Evolutionary conservation across 345 rosid genomes (phyloP).

Genomic region (Gossypium thurberi): DNA sequence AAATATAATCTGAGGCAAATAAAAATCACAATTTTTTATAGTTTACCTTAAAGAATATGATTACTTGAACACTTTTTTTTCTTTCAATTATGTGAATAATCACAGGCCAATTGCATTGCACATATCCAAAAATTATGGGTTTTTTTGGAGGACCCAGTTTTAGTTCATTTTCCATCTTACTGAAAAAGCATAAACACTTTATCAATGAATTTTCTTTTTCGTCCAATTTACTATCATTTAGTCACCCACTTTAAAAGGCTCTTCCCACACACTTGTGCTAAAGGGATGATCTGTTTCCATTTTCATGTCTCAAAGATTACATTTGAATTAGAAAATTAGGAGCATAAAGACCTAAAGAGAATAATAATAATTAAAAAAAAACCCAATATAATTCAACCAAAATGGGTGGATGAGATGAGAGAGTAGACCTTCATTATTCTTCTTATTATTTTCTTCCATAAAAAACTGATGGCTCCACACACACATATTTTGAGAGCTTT

Average conservation of each 20-base stretch:
- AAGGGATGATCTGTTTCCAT: constrained; percentile 23
- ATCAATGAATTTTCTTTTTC: not conserved
- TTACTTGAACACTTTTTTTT: not conserved
- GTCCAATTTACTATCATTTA: constrained; percentile 17
- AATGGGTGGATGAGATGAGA: not conserved
- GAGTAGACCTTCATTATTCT: too few species aligned
- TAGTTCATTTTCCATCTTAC: not conserved
- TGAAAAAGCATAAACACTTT: constrained; percentile 20
- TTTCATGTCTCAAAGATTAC: constrained; percentile 23
- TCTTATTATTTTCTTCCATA: too few species aligned
- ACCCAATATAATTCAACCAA: not conserved
- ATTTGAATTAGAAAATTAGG: constrained; percentile 3
- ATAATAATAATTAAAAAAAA: not conserved
- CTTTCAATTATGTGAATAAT: constrained; percentile 18
- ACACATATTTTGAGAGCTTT: constrained; percentile 10
- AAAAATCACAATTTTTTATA: too few species aligned
- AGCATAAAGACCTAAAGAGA: not conserved
- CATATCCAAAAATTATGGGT: constrained; percentile 4
- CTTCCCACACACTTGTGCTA: constrained; percentile 12
- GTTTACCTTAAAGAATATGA: too few species aligned
- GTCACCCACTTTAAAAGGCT: constrained; percentile 17
- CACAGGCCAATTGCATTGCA: constrained; percentile 11
- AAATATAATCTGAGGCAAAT: too few species aligned
- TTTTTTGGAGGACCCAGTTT: constrained; percentile 8
- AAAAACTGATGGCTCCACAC: constrained; percentile 22